Evolutionary conservation across 208 protist species (phyloP).

Genomic region (Herpetomonas tarakana): DNA sequence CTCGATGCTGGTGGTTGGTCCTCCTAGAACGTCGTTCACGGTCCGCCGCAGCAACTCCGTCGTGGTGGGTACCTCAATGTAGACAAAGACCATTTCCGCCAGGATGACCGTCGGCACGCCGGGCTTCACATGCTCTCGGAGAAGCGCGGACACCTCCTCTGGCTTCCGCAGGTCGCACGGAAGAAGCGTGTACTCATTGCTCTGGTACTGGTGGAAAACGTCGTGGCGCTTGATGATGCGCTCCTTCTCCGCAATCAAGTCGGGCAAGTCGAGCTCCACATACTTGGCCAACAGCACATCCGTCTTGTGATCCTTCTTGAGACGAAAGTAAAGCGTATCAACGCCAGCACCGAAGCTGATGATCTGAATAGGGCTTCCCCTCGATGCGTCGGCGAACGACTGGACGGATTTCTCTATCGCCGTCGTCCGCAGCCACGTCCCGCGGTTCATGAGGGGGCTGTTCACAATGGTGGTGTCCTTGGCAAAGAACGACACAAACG

Average conservation of each 20-base stretch:
- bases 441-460: constrained; percentile 90
- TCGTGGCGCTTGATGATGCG: constrained; percentile 43
- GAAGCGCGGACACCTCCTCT: constrained; percentile 28
- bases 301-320: constrained; percentile 43
- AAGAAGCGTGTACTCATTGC: constrained; percentile 53
- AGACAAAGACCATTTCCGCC: constrained; percentile 91
- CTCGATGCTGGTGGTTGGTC: constrained; percentile 23
- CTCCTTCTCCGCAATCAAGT: constrained; percentile 76
- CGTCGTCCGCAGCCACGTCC: constrained; percentile 83
- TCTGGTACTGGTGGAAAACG: constrained; percentile 27
- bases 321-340: constrained; percentile 89
- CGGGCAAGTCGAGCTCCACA: constrained; percentile 82
- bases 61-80: constrained; percentile 68
- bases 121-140: constrained; percentile 41
- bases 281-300: constrained; percentile 55
- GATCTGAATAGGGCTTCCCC: constrained; percentile 66
- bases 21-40: constrained; percentile 49
- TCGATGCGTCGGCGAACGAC: constrained; percentile 36
- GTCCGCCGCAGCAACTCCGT: constrained; percentile 56
- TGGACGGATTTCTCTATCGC: constrained; percentile 78
- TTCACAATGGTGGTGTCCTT: constrained; percentile 86
- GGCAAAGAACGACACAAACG: constrained; percentile 75
- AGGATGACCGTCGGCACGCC: constrained; percentile 75
- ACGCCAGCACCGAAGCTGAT: constrained; percentile 86
- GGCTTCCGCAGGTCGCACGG: constrained; percentile 61